These are phyloP conservation scores for Eimeria maxima DNA, from an alignment of 169 alveolate genomes.

Conservation along the genomic window DNA sequence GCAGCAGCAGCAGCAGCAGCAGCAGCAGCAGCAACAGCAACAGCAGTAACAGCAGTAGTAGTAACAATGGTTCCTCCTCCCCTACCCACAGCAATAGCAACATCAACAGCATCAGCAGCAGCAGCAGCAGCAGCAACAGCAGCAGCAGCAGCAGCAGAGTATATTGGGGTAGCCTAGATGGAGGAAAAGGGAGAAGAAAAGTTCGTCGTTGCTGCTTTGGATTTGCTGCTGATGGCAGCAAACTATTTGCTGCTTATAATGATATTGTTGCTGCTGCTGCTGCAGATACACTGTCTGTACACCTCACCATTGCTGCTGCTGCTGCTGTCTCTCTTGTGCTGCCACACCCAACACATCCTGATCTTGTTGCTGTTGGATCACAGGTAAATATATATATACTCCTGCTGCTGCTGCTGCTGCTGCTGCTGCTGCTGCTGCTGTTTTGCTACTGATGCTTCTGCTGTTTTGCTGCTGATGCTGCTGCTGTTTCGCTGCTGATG, in stretches of 20 bases:
- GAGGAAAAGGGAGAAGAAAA: not conserved
- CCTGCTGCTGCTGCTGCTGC: no score
- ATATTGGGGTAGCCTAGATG: not conserved
- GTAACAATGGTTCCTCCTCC: no score
- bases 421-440: no score
- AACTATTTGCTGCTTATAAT: not conserved
- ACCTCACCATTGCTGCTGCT: not conserved
- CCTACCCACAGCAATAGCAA: not conserved
- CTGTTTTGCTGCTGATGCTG: no score
- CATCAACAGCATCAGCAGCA: no score
- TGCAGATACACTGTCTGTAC: constrained; percentile 1
- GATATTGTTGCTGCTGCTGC: not conserved
- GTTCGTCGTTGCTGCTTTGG: constrained; percentile 11
- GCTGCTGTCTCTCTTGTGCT: not conserved
- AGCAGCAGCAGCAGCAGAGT: no score
- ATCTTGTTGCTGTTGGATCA: not conserved
- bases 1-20: no score
- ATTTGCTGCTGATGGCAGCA: constrained; percentile 36
- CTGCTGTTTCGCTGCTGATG: not conserved
- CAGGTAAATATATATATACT: not conserved
- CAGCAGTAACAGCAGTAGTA: no score
- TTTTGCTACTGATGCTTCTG: no score
- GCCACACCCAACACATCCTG: not conserved
- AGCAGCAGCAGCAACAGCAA: no score
- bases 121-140: no score